These are phyloP conservation scores for Xylaria sp. DNA, from an alignment of 2,329 filamentous ascomycete genomes.

Conservation along the genomic window DNA sequence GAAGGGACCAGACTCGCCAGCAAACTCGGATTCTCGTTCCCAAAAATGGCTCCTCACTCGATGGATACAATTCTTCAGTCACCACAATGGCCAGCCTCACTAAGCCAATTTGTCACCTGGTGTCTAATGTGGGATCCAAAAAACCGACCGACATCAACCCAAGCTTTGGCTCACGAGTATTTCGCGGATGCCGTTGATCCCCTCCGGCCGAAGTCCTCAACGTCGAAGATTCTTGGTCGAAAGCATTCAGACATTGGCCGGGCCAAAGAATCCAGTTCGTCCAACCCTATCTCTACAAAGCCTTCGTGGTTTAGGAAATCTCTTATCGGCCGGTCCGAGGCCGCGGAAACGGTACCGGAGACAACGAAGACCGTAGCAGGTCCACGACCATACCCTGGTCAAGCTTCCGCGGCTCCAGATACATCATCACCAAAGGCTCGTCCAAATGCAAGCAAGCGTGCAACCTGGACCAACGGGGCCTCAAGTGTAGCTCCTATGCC, in stretches of 20 bases:
- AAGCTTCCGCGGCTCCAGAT: conserved; percentile 43
- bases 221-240: conserved; percentile 81
- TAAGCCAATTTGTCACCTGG: conserved; percentile 96
- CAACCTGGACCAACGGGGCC: conserved; percentile 88
- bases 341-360: conserved; percentile 62
- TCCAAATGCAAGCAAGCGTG: conserved; percentile 74
- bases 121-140: conserved; percentile 99
- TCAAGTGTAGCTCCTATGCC: conserved; percentile 88
- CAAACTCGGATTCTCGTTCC: conserved; percentile 97
- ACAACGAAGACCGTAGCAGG: conserved; percentile 55
- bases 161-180: conserved; percentile 95
- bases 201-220: conserved; percentile 86
- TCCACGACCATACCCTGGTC: conserved; percentile 43
- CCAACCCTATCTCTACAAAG: conserved; percentile 72
- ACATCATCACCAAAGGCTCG: conserved; percentile 50
- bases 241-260: conserved; percentile 87
- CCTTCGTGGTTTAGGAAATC: conserved; percentile 98
- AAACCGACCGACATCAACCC: conserved; percentile 84
- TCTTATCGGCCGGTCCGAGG: conserved; percentile 80
- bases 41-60: conserved; percentile 97
- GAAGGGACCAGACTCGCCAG: conserved; percentile 91
- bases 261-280: conserved; percentile 65
- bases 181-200: conserved; percentile 93
- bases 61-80: conserved; percentile 92
- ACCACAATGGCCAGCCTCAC: conserved; percentile 87